A percentile compares a stretch with the other conserved stretches of the same genome.
phyloP scores from a whole-genome alignment of 192 early-diverging fungal species.

The Phycomyces nitens region DNA sequence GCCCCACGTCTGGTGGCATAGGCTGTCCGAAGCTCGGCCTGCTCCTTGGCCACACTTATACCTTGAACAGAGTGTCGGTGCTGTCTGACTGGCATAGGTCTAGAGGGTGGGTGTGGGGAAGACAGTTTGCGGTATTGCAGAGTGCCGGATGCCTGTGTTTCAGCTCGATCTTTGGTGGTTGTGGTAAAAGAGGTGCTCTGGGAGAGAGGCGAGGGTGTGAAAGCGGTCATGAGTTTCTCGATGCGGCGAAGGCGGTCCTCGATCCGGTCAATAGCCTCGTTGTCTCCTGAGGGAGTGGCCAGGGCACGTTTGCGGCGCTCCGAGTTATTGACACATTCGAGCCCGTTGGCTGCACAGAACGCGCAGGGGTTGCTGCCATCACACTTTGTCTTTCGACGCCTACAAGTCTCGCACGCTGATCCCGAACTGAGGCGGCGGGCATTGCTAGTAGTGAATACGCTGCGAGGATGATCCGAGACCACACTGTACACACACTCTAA shows the following conservation, averaged over 20 bases:
- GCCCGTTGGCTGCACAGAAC: conserved; percentile 26
- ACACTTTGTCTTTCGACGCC: conserved; percentile 35
- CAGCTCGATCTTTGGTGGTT: neutral
- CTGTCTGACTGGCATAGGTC: conserved; percentile 14
- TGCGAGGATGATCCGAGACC: conserved; percentile 27
- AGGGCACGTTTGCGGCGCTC: conserved; percentile 21
- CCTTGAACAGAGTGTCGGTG: conserved; percentile 38
- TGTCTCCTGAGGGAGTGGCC: conserved; percentile 3
- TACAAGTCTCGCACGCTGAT: conserved; percentile 36
- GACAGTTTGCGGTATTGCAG: conserved; percentile 1
- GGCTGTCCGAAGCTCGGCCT: conserved; percentile 21
- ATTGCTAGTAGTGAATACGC: conserved; percentile 23
- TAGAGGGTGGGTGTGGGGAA: conserved; percentile 3
- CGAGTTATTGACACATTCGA: conserved; percentile 33
- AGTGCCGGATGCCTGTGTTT: neutral
- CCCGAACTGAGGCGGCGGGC: conserved; percentile 28
- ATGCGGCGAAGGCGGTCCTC: conserved; percentile 35
- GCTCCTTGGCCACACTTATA: conserved; percentile 33
- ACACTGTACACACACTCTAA: conserved; percentile 31
- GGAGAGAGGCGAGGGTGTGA: conserved; percentile 27
- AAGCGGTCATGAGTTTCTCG: conserved; percentile 34
- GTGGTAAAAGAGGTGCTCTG: conserved; percentile 2
- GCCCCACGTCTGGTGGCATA: conserved; percentile 15
- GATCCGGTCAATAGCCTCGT: conserved; percentile 36
- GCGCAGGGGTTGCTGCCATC: conserved; percentile 33